Conservation (phyloP, 148 eudicot genomes). For the Agrostemma githago region DNA sequence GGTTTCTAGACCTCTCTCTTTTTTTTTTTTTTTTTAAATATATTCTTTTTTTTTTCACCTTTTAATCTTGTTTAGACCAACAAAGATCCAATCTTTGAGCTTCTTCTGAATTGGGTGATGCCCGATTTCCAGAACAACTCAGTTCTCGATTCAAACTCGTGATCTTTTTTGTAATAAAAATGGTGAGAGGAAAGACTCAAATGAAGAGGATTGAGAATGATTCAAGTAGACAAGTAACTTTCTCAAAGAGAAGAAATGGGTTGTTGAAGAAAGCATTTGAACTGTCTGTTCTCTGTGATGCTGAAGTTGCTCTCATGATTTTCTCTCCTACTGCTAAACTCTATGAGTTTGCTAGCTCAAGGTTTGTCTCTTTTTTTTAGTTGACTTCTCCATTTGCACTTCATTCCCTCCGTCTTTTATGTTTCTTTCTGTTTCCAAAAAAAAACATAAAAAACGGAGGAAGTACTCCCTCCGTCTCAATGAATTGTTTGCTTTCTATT, state of each 20-base stretch:
- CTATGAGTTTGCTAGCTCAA: conserved; percentile 64
- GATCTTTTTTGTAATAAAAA: not conserved
- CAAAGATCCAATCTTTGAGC: conserved; percentile 22
- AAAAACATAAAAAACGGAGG: too few species aligned
- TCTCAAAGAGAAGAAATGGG: conserved; percentile 72
- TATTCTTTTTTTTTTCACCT: not conserved
- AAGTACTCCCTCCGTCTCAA: too few species aligned
- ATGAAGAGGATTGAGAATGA: conserved; percentile 70
- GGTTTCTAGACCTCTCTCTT: conserved; percentile 26
- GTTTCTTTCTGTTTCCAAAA: too few species aligned
- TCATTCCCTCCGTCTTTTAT: too few species aligned
- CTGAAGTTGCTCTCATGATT: conserved; percentile 58
- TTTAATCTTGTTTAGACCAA: conserved; percentile 16
- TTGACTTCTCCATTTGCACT: too few species aligned
- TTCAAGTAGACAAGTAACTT: conserved; percentile 67
- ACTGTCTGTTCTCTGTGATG: conserved; percentile 69
- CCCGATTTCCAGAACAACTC: conserved; percentile 9
- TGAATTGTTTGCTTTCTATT: too few species aligned
- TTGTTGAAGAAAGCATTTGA: conserved; percentile 66
- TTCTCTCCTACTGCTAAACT: conserved; percentile 59
- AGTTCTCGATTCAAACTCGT: not conserved
- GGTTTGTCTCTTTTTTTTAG: conserved; percentile 26
- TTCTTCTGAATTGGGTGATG: conserved; percentile 23
- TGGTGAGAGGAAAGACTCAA: conserved; percentile 77
- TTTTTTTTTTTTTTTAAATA: not conserved